Evolutionary conservation across 345 rosid genomes (phyloP), one percentile per base, ranked within the genome.

Genomic region (Geranium brycei): DNA sequence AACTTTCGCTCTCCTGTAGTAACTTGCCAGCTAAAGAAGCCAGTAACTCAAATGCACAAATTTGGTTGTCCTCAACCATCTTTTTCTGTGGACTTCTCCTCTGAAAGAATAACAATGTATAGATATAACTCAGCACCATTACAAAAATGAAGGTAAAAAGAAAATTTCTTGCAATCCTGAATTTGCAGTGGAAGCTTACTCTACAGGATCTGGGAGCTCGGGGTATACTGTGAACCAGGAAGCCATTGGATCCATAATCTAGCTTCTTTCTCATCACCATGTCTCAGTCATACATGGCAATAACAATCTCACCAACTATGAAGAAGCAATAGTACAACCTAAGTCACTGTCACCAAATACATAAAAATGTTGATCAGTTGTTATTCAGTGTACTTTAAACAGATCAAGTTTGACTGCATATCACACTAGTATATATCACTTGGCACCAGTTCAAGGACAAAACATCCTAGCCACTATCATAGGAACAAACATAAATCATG

Each of bases 11-110:
- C 82, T 90, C 95, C 80, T 82, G 81, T 69, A 88, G 71, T 51
- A 93, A 68, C 78, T 93, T 82, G 59, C 87, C 96, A 17, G 97
- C 99, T 63, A 93, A 68, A 63, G 89, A 86, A 72, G 99, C 99
- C 0, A 93, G 87, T 74, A 93, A 77, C 70, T 93, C 96, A 67
- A 93, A 77, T 30, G 91, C 85, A 66, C 85, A 81, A n/a, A 83
- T 60, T 75, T 81, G 69, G 69, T 72, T 70, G 23, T 75, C 85
- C 62, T 80, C 81, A 30, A 69, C 79, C 17, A 31, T 70, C 73
- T 65, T 82, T 67, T 68, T 83, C 59, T 53, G 74, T 61, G 58
- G 51, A 31, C 65, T 77, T 77, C 82, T 85, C 84, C 70, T 81
- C 96, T 86, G 77, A 0, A 76, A 73, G 41, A 69, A 62, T 41